Percentiles rank a stretch among this genome's conserved stretches.
Conservation (phyloP, 441 rosid species). For the Arabidopsis hybrid region DNA sequence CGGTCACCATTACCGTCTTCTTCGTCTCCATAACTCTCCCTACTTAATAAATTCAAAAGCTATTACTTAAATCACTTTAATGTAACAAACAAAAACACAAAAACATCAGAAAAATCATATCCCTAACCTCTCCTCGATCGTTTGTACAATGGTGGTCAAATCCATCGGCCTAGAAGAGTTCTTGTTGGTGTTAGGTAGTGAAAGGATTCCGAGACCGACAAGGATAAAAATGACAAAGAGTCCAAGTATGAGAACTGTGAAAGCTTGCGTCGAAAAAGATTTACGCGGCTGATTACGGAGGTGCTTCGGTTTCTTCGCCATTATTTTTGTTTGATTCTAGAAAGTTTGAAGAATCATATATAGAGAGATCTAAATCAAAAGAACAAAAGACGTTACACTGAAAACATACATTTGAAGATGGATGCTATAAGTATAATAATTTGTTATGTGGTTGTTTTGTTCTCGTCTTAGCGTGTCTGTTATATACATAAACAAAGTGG, state of each 20-base stretch:
- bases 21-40: slow-evolving; percentile 41
- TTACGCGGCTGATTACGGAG: slow-evolving; percentile 17
- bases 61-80: not conserved
- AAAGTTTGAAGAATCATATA: not conserved
- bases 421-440: not conserved
- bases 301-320: slow-evolving; percentile 36
- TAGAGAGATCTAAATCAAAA: slow-evolving; percentile 21
- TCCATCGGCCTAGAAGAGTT: slow-evolving; percentile 26
- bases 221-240: slow-evolving; percentile 21
- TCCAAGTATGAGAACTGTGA: slow-evolving; percentile 19
- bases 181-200: slow-evolving; percentile 9
- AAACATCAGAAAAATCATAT: not conserved
- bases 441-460: not conserved
- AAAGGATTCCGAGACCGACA: slow-evolving; percentile 32
- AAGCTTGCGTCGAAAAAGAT: slow-evolving; percentile 18
- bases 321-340: slow-evolving; percentile 3
- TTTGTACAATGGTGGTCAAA: slow-evolving; percentile 29
- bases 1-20: slow-evolving; percentile 49
- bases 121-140: slow-evolving; percentile 28
- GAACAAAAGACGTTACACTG: slow-evolving; percentile 24
- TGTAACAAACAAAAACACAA: not conserved
- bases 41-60: not conserved
- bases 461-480: not conserved
- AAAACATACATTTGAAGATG: slow-evolving; percentile 26
- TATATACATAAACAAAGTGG: slow-evolving; percentile 21